These are phyloP conservation scores for Tetracladium marchalianum DNA, from an alignment of 495 filamentous ascomycete species.

Conservation along the genomic window DNA sequence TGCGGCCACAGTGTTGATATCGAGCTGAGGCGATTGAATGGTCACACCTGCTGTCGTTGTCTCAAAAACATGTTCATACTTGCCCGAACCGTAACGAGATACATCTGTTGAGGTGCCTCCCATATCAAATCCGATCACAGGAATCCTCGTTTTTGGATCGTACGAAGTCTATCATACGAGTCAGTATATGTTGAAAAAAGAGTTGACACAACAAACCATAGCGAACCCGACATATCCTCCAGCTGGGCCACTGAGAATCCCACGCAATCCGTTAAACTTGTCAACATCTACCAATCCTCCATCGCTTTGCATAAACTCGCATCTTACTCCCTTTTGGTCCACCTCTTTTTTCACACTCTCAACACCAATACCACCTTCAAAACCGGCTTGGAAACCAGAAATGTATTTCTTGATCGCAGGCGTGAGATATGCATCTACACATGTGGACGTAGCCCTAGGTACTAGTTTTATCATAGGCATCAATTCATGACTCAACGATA, in stretches of 20 bases:
- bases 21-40: constrained; percentile 89
- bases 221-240: constrained; percentile 34
- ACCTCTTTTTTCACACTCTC: constrained; percentile 50
- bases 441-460: constrained; percentile 22
- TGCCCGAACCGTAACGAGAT: constrained; percentile 19
- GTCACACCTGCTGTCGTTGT: constrained; percentile 94
- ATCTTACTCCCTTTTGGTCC: constrained; percentile 46
- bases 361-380: constrained; percentile 44
- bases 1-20: constrained; percentile 96
- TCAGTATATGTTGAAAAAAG: too few species aligned
- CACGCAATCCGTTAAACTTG: constrained; percentile 47
- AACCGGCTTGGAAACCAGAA: constrained; percentile 3
- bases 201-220: constrained; percentile 16
- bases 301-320: constrained; percentile 25
- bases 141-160: constrained; percentile 17
- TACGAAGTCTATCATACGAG: constrained; percentile 32
- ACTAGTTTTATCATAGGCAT: constrained; percentile 25
- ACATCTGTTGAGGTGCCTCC: constrained; percentile 22
- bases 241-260: constrained; percentile 51
- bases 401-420: constrained; percentile 23
- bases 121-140: constrained; percentile 28
- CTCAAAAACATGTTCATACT: constrained; percentile 50
- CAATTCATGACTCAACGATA: constrained; percentile 12
- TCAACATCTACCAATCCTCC: constrained; percentile 39
- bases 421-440: constrained; percentile 23